phyloP scores from a whole-genome alignment of 2,329 filamentous ascomycete genomes.

The Aspergillus eucalypticola region DNA sequence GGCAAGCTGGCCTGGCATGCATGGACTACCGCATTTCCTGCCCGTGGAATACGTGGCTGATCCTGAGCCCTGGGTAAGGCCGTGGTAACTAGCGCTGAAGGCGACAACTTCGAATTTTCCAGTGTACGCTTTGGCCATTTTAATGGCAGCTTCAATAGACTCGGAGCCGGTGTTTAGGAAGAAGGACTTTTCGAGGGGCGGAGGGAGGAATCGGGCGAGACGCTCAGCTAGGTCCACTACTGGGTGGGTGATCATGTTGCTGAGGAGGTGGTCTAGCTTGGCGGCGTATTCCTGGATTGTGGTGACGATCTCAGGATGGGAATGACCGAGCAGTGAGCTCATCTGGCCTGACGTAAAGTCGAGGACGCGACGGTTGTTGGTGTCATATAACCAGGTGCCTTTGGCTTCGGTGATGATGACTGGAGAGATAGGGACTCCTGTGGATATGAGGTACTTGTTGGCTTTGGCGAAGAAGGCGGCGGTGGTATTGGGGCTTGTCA shows the following conservation, averaged over 20 bases:
- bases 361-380: constrained; percentile 48
- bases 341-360: constrained; percentile 65
- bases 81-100: constrained; percentile 62
- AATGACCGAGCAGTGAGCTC: constrained; percentile 60
- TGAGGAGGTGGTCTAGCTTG: constrained; percentile 60
- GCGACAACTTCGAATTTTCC: constrained; percentile 67
- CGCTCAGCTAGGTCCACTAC: constrained; percentile 58
- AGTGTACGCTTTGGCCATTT: constrained; percentile 64
- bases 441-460: constrained; percentile 46
- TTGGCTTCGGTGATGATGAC: constrained; percentile 48
- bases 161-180: constrained; percentile 62
- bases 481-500: constrained; percentile 15
- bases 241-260: constrained; percentile 59
- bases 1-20: constrained; percentile 58
- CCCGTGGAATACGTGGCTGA: constrained; percentile 46
- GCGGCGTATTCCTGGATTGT: constrained; percentile 52
- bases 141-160: constrained; percentile 63
- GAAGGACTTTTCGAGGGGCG: constrained; percentile 54
- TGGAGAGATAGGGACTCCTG: constrained; percentile 43
- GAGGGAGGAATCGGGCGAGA: constrained; percentile 52
- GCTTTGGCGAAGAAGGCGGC: constrained; percentile 37
- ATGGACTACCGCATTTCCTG: constrained; percentile 24
- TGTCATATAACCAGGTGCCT: constrained; percentile 51
- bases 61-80: constrained; percentile 57
- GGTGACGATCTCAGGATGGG: constrained; percentile 59